Evolutionary conservation across 2,329 filamentous ascomycete genomes (phyloP), one percentile per base, ranked within the genome.

Genomic region (Ophiostoma ulmi): DNA sequence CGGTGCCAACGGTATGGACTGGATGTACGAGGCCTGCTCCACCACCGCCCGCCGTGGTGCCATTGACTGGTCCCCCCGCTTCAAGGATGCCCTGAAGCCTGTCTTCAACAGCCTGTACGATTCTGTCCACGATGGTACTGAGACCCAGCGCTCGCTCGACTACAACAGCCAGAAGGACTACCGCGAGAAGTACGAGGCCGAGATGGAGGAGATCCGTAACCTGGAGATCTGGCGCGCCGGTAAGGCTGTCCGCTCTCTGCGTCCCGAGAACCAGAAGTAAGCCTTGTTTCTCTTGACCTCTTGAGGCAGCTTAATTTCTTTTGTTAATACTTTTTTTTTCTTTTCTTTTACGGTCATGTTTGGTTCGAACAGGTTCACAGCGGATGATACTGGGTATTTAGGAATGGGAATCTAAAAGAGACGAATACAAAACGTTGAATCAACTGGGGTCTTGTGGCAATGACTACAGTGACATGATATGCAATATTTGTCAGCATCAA

Each of bases 21-120:
- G 96, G 93, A 99, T 99, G 95, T 99, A 96, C 87, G 94, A 94
- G 81, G 95, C 95, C 76, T 99, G 95, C 91, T 98, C 94, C 75
- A 99, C 95, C 80, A 99, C 95, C 72, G 95, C 95, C 80, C 93
- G 95, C 80, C 94, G 95, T 80, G 95, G 95, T 83, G 95, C 95
- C 84, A 97, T 99, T 81, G 95, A 99, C 88, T 99, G 95, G 95
- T 94, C 91, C 81, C 90, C 90, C 82, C 88, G 87, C 81, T 99
- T 99, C 93, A 97, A 97, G 91, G 91, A 94, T 77, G 93, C 91
- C 80, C 88, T 99, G 80, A 98, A 98, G 91, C 95, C 95, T 79
- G 91, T 99, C 80, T 99, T 99, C 89, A 94, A 97, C 85, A 87
- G 92, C 79, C 91, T 99, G 73, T 99, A 99, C 86, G 91, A 96